phyloP scores from a whole-genome alignment of 768 basidiomycete species.

The Tulasnella sp. region DNA sequence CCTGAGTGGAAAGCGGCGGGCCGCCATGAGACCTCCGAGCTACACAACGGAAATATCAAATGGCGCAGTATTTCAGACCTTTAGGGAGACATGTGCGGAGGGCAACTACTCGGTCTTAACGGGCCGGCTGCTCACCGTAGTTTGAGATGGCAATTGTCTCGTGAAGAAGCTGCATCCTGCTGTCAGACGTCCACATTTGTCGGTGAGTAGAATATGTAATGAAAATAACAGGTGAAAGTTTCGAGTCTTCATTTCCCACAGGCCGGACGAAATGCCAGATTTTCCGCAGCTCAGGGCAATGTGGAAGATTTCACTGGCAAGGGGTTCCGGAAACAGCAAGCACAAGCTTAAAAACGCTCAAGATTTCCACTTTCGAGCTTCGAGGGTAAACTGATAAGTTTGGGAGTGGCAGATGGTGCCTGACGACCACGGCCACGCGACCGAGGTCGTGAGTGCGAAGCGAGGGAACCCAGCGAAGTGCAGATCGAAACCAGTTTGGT shows the following conservation, averaged over 20 bases:
- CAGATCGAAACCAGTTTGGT: neutral
- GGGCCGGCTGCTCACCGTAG: neutral
- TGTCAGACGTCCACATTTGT: neutral
- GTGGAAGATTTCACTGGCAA: neutral
- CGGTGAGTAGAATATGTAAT: neutral
- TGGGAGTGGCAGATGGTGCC: neutral
- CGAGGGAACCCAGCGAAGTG: neutral
- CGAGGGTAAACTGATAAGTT: neutral
- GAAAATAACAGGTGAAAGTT: neutral
- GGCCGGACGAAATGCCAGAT: neutral
- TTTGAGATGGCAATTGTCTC: neutral
- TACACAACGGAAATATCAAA: neutral
- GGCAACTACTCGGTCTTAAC: too few relatives aligned
- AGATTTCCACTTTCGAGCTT: neutral
- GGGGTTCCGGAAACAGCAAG: neutral
- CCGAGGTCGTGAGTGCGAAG: neutral
- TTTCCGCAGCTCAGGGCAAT: neutral
- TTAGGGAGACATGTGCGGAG: neutral
- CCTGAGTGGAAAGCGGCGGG: neutral
- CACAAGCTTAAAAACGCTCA: neutral
- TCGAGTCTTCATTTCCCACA: neutral
- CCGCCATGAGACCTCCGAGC: neutral
- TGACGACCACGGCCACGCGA: constrained; percentile 1
- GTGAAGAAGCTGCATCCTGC: neutral
- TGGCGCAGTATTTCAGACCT: neutral